Percentiles rank a stretch among this genome's conserved stretches.
Evolutionary conservation across 106 monocot species (phyloP).

Genomic region (Chionographis japonica): DNA sequence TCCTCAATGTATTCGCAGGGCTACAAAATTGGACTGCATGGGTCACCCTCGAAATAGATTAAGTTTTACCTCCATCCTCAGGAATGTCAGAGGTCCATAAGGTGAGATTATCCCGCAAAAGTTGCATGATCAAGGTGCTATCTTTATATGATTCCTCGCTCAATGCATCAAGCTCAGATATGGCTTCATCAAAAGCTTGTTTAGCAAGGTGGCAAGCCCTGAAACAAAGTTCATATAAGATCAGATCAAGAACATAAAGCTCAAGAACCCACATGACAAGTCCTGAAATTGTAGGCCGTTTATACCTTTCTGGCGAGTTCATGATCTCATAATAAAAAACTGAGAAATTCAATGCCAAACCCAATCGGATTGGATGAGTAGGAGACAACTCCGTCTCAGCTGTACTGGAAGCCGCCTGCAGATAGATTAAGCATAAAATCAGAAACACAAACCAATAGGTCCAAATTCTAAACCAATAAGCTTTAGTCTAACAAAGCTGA

Average conservation of each 20-base stretch:
- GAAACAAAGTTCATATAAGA: not conserved
- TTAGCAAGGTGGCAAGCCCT: conserved; percentile 53
- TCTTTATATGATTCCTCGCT: conserved; percentile 51
- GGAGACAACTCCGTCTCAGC: conserved; percentile 33
- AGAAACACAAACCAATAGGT: not conserved
- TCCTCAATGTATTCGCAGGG: not conserved
- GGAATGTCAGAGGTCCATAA: conserved; percentile 42
- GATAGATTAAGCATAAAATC: not conserved
- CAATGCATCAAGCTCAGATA: conserved; percentile 35
- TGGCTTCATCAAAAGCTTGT: conserved; percentile 47
- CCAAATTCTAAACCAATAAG: not conserved
- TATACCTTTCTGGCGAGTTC: conserved; percentile 40
- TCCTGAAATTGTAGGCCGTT: too few species aligned
- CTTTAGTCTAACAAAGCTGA: too few species aligned
- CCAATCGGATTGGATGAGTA: conserved; percentile 41
- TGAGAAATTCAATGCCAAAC: conserved; percentile 42
- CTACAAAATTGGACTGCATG: not conserved
- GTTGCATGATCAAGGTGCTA: conserved; percentile 52
- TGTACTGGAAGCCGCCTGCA: conserved; percentile 29
- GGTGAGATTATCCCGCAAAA: conserved; percentile 44
- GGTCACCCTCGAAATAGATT: not conserved
- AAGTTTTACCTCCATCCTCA: conserved; percentile 29
- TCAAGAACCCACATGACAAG: too few species aligned
- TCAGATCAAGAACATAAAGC: too few species aligned
- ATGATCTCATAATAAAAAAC: conserved; percentile 49